These are phyloP conservation scores for Phytophthora niederhauseri DNA, from an alignment of 352 stramenopile species.

Conservation along the genomic window DNA sequence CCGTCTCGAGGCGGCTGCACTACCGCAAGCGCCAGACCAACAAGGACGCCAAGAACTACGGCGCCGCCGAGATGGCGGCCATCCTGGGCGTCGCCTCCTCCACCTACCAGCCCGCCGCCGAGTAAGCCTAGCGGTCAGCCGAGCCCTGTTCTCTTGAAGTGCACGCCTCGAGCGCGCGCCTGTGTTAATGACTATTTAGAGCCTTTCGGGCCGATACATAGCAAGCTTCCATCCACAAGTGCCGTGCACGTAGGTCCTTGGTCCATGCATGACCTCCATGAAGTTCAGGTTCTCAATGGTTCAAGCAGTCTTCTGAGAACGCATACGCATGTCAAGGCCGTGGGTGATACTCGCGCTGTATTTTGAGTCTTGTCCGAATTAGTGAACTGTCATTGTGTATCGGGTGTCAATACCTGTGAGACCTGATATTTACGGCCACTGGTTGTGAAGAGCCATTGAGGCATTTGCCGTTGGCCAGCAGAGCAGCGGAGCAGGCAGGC, in stretches of 20 bases:
- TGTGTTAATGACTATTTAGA: conserved; percentile 40
- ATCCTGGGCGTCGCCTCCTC: conserved; percentile 83
- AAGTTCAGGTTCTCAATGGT: no score
- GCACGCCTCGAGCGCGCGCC: neutral
- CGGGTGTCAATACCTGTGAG: neutral
- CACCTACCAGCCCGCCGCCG: conserved; percentile 25
- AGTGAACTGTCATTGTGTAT: neutral
- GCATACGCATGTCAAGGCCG: neutral
- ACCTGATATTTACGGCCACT: conserved; percentile 5
- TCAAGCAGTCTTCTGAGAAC: neutral
- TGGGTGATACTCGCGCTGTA: neutral
- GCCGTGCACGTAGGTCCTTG: neutral
- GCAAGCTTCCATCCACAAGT: conserved; percentile 18
- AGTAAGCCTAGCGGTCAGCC: conserved; percentile 17
- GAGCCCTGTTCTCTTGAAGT: conserved; percentile 2
- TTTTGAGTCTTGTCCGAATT: neutral
- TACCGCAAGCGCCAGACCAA: conserved; percentile 85
- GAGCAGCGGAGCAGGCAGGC: conserved; percentile 3
- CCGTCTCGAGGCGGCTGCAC: conserved; percentile 69
- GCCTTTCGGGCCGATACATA: conserved; percentile 31
- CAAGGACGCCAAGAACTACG: conserved; percentile 90
- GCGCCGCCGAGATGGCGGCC: conserved; percentile 81
- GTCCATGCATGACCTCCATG: neutral
- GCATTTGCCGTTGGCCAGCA: conserved; percentile 16
- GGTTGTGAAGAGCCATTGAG: conserved; percentile 33